Percentiles rank a stretch among this genome's conserved stretches.
Conservation (phyloP, 2,329 filamentous ascomycete species). For the Furcasterigmium furcatum region DNA sequence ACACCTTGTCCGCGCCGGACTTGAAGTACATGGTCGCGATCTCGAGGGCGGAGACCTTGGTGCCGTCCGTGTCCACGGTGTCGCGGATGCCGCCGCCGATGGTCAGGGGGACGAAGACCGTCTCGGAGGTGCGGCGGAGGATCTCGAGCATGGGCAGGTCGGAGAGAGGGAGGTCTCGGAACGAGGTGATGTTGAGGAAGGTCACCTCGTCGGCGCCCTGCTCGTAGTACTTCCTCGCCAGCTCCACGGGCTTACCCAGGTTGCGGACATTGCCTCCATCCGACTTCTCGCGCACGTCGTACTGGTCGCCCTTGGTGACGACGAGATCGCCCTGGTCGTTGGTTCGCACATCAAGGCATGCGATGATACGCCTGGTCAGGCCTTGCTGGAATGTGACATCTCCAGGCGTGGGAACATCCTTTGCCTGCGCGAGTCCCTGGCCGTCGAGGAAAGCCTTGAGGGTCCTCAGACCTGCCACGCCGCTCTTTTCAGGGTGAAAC, state of each 20-base stretch:
- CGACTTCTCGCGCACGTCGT: conserved; percentile 91
- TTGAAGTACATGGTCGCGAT: conserved; percentile 98
- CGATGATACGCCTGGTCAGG: conserved; percentile 89
- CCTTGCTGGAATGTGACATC: conserved; percentile 49
- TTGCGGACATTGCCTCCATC: conserved; percentile 71
- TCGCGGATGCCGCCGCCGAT: conserved; percentile 95
- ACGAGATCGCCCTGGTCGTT: conserved; percentile 95
- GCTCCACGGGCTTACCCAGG: conserved; percentile 92
- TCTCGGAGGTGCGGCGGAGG: conserved; percentile 77
- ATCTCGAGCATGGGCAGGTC: conserved; percentile 97
- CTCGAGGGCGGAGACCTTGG: conserved; percentile 81
- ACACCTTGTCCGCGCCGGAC: conserved; percentile 95
- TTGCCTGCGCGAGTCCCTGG: conserved; percentile 44
- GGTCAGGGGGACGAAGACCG: conserved; percentile 93
- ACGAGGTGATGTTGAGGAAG: conserved; percentile 97
- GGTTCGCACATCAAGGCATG: conserved; percentile 90
- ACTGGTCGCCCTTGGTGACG: conserved; percentile 97
- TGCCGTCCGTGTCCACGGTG: conserved; percentile 84
- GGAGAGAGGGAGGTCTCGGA: conserved; percentile 88
- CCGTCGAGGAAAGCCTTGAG: conserved; percentile 85
- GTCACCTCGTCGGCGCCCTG: conserved; percentile 96
- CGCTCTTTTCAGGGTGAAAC: conserved; percentile 97
- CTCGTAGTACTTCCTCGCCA: conserved; percentile 91
- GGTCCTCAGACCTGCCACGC: conserved; percentile 80
- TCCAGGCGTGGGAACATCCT: conserved; percentile 12